Percentiles rank a stretch among this genome's conserved stretches.
phyloP scores from a whole-genome alignment of 805 yeast species.

The Candida ovalis region DNA sequence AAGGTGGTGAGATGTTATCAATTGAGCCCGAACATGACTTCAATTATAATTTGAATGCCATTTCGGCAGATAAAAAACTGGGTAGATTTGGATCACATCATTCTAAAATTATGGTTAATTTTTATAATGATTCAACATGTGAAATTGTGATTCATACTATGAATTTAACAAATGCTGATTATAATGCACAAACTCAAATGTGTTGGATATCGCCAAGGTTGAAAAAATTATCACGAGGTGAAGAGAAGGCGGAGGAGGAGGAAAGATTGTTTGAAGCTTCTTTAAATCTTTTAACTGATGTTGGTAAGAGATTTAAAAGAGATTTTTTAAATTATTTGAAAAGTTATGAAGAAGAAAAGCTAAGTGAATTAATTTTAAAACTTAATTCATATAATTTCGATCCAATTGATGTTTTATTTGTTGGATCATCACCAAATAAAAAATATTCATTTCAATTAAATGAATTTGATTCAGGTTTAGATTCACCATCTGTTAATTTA shows the following conservation, averaged over 20 bases:
- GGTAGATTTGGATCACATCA: conserved; percentile 51
- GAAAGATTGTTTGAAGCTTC: too few relatives aligned
- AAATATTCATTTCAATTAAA: conserved; percentile 19
- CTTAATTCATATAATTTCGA: conserved; percentile 41
- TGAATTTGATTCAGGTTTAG: conserved; percentile 4
- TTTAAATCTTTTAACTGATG: conserved; percentile 9
- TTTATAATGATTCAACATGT: conserved; percentile 40
- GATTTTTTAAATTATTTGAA: conserved; percentile 43
- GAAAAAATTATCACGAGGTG: too few relatives aligned
- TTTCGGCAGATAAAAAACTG: conserved; percentile 28
- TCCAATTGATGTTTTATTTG: conserved; percentile 45
- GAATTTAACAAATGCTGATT: conserved; percentile 54
- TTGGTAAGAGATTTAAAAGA: conserved; percentile 37
- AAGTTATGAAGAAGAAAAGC: conserved; percentile 34
- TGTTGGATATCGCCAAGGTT: conserved; percentile 57
- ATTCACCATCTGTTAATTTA: conserved; percentile 6
- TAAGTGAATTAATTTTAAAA: conserved; percentile 27
- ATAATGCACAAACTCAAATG: conserved; percentile 58
- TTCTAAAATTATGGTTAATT: conserved; percentile 62
- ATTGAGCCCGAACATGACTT: conserved; percentile 30
- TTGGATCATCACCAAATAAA: conserved; percentile 53
- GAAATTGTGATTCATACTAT: conserved; percentile 57
- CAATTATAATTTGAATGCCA: conserved; percentile 17
- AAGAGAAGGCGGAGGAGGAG: too few relatives aligned
- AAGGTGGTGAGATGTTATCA: conserved; percentile 33